These are phyloP conservation scores for Trichophyton benhamiae DNA, from an alignment of 2,329 filamentous ascomycete genomes.

Conservation along the genomic window DNA sequence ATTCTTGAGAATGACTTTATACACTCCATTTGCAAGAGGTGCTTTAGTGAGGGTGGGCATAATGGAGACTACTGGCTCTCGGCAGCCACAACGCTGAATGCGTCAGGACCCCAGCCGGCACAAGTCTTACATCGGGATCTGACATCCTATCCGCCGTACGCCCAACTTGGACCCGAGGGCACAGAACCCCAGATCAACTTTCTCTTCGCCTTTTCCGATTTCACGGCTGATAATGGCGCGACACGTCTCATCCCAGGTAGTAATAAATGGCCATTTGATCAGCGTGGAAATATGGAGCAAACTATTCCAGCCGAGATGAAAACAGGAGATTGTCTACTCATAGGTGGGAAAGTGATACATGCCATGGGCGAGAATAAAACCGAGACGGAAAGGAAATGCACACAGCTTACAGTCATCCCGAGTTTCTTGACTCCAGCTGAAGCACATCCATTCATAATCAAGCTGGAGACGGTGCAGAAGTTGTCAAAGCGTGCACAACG, in stretches of 20 bases:
- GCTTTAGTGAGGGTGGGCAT: background rate
- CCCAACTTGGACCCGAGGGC: background rate
- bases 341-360: background rate
- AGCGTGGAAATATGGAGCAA: background rate
- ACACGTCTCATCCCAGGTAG: constrained; percentile 1
- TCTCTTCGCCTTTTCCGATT: background rate
- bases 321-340: background rate
- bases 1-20: too few species aligned
- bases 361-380: background rate
- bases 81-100: background rate
- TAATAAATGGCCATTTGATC: background rate
- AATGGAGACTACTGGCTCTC: constrained; percentile 6
- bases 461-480: background rate
- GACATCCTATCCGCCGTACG: background rate
- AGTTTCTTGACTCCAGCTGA: background rate
- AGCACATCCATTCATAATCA: background rate
- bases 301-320: background rate
- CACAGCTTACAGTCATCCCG: background rate
- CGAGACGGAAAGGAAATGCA: background rate
- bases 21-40: background rate
- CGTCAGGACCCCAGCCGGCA: background rate
- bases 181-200: background rate
- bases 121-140: background rate
- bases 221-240: constrained; percentile 1
- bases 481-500: background rate